A percentile compares a stretch with the other conserved stretches of the same genome.
Evolutionary conservation across 805 yeast genomes (phyloP).

Genomic region (Kurtzmaniella fragi): DNA sequence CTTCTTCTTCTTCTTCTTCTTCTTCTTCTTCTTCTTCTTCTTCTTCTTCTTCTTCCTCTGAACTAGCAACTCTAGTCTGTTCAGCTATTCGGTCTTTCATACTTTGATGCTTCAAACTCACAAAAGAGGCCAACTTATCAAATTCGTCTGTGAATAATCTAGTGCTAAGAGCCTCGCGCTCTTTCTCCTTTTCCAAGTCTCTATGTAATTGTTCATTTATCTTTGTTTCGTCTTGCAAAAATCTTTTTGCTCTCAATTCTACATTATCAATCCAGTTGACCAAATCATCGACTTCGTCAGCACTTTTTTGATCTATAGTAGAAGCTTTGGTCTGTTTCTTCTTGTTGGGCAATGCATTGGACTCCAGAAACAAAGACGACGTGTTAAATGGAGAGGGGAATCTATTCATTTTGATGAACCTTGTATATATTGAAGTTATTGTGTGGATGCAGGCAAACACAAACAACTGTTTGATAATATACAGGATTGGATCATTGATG

Average conservation of each 20-base stretch:
- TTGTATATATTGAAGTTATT: not conserved
- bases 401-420: too few relatives aligned
- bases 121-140: constrained; percentile 15
- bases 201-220: constrained; percentile 12
- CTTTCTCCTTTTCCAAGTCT: constrained; percentile 3
- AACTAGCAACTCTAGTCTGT: constrained; percentile 6
- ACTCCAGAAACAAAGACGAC: not conserved
- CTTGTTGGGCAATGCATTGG: not conserved
- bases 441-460: not conserved
- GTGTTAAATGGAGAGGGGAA: not conserved
- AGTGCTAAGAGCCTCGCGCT: constrained; percentile 14
- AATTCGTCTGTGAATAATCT: constrained; percentile 24
- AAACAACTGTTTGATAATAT: too few relatives aligned
- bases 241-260: constrained; percentile 14
- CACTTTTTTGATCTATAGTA: not conserved
- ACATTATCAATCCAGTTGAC: constrained; percentile 27
- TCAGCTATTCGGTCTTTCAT: not conserved
- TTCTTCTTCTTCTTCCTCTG: constrained; percentile 6
- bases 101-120: constrained; percentile 3
- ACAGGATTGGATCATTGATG: too few relatives aligned
- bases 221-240: constrained; percentile 13
- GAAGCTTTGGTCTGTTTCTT: not conserved
- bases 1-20: constrained; percentile 2
- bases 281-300: constrained; percentile 12
- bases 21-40: constrained; percentile 4